Base-by-base conservation (phyloP, 306 rosid genomes). In the Crataegus laevigata region DNA sequence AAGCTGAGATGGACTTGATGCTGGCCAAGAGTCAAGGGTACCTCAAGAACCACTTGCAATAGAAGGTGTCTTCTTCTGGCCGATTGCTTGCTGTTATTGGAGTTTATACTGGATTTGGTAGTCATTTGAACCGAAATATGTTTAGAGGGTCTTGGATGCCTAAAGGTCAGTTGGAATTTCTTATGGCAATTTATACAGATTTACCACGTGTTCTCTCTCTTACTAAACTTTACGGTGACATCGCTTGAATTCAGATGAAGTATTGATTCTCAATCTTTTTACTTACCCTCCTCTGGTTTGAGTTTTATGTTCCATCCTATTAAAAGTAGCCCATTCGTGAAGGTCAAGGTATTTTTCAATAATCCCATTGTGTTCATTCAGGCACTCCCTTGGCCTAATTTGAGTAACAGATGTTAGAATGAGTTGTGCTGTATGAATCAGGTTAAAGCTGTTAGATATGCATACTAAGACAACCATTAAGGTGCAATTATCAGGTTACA, bases 131-230 rank as follows among this genome's bases (percentile, higher is more conserved):
- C 77, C 87, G 99, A 74, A 92, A 89, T 75, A 81, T 75, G 60
- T 89, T 90, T 77, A 82, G 99, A 86, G 98, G 98, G 78, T 92
- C 99, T 60, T 94, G 99, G 99, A 92, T 94, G 97, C 99, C 98
- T 32, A 88, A 74, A 94, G 99, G 99, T 91, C 52, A 75, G 88
- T 89, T 79, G 61, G 78, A 36, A 34, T 38, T 68, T 72, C n/a
- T 19, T 30, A 73, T 81, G 51, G 57, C 47, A 34, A 22, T 26
- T 19, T 25, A 36, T 62, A 58, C 47, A 0, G 28, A 24, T 68
- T 68, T 30, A 19, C 52, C 34, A 17, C 51, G 3, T 32, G 47
- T 55, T 51, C 4, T 61, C 28, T 62, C 45, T 74, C 6, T 54
- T 62, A 75, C 32, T 58, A 21, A 6, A 12, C 19, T 2, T 58